A percentile compares a stretch with the other conserved stretches of the same genome.
These are phyloP conservation scores for Stentor roeselii DNA, from an alignment of 73 alveolate genomes.

Conservation along the genomic window DNA sequence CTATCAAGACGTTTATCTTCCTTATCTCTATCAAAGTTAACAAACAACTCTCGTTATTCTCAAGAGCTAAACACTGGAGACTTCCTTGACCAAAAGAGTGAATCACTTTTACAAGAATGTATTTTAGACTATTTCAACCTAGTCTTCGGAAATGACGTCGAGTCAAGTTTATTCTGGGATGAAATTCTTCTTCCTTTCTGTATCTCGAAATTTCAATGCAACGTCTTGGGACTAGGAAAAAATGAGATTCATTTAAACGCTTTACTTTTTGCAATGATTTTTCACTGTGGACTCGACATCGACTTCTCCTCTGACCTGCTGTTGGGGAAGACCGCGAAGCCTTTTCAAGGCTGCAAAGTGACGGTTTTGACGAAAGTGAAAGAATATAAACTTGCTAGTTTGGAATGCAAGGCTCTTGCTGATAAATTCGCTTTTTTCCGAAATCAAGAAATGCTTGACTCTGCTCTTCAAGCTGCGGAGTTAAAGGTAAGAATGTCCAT, in stretches of 20 bases:
- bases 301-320: neutral
- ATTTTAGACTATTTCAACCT: slow-evolving; percentile 43
- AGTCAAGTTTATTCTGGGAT: slow-evolving; percentile 45
- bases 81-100: neutral
- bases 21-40: neutral
- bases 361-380: slow-evolving; percentile 31
- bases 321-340: neutral
- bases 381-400: slow-evolving; percentile 37
- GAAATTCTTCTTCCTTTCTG: slow-evolving; percentile 36
- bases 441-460: slow-evolving; percentile 33
- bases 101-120: slow-evolving; percentile 8
- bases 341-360: neutral
- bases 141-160: slow-evolving; percentile 31
- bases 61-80: neutral
- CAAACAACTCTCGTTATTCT: neutral
- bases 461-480: slow-evolving; percentile 50
- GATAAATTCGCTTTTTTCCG: slow-evolving; percentile 35
- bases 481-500: slow-evolving; percentile 36
- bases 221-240: slow-evolving; percentile 3
- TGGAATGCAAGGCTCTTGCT: slow-evolving; percentile 43
- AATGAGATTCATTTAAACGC: slow-evolving; percentile 39
- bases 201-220: slow-evolving; percentile 7
- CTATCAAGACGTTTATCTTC: neutral
- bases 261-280: slow-evolving; percentile 38
- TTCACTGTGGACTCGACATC: slow-evolving; percentile 42